Evolutionary conservation across 495 filamentous ascomycete species (phyloP).

Genomic region (Thozetella sp.): DNA sequence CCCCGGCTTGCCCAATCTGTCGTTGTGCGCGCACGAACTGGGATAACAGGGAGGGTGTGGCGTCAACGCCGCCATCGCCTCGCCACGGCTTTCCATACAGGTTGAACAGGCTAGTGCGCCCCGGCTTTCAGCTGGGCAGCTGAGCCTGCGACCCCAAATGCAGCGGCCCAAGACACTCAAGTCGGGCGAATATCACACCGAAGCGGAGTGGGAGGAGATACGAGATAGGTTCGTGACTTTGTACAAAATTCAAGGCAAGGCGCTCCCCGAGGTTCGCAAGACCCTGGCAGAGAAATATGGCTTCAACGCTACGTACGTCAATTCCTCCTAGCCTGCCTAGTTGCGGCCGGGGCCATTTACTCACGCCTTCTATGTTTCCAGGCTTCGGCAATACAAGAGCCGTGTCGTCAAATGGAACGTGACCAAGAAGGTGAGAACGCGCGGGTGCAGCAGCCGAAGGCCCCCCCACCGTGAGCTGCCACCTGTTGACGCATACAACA

Average conservation of each 20-base stretch:
- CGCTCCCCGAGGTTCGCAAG: background rate
- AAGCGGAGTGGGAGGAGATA: background rate
- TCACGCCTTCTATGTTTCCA: background rate
- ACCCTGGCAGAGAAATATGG: background rate
- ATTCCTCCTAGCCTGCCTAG: background rate
- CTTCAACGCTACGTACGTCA: background rate
- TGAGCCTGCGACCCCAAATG: no score
- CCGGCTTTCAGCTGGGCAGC: no score
- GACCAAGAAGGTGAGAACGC: background rate
- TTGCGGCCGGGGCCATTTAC: background rate
- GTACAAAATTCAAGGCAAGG: background rate
- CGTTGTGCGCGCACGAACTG: no score
- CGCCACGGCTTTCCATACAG: no score
- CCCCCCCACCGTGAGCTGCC: background rate
- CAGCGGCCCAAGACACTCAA: background rate
- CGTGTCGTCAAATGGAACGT: background rate
- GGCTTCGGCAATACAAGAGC: background rate
- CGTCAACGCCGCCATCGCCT: no score
- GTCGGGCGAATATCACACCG: background rate
- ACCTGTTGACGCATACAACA: no score
- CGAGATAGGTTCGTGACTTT: background rate
- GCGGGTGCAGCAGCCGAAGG: background rate
- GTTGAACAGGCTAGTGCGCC: no score
- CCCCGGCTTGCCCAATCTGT: no score
- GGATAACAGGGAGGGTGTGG: no score